Conservation (phyloP, 1,284 basidiomycete species). For the Ustilago shanxiensis region DNA sequence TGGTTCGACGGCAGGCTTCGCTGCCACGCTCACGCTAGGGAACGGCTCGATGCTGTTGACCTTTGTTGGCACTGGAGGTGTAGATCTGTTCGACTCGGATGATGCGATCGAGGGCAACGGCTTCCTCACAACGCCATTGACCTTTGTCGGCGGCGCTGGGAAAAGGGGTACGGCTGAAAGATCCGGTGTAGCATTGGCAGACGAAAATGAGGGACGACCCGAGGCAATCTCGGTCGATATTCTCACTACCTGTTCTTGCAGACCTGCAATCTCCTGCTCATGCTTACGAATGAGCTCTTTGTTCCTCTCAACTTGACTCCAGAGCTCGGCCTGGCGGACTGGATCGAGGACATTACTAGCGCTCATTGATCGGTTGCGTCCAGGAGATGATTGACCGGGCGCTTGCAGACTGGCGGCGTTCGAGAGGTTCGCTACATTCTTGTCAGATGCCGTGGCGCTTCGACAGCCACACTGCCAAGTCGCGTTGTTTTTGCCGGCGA, state of each 20-base stretch:
- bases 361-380: constrained; percentile 28
- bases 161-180: constrained; percentile 6
- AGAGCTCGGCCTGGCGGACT: constrained; percentile 33
- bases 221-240: constrained; percentile 44
- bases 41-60: not conserved
- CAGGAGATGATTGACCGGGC: constrained; percentile 15
- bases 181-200: constrained; percentile 13
- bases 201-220: constrained; percentile 28
- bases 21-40: not conserved
- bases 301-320: constrained; percentile 40
- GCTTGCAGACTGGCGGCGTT: not conserved
- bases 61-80: constrained; percentile 24
- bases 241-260: constrained; percentile 38
- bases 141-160: constrained; percentile 12
- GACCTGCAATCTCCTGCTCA: constrained; percentile 34
- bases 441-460: not conserved
- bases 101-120: constrained; percentile 11
- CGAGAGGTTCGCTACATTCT: not conserved
- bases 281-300: constrained; percentile 40
- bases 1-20: not conserved
- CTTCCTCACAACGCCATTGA: not conserved
- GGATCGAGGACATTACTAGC: constrained; percentile 26
- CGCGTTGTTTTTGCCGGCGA: constrained; percentile 46
- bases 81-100: not conserved
- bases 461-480: constrained; percentile 54